Conservation (phyloP, 805 yeast genomes). For the Teunomyces gatunensis region DNA sequence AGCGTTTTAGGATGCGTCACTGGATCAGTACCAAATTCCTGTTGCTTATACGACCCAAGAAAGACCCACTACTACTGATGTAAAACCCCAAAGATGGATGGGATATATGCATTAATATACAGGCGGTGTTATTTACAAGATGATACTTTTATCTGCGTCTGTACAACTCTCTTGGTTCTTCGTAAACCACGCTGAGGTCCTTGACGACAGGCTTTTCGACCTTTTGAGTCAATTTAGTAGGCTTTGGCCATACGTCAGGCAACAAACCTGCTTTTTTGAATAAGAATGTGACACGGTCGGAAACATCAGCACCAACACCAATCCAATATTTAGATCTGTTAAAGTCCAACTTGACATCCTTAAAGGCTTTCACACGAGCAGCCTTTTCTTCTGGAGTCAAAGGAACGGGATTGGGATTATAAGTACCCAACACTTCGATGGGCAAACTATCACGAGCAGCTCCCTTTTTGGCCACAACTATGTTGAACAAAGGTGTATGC, state of each 20-base stretch:
- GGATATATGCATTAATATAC: conserved; percentile 2
- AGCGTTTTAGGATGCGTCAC: not conserved
- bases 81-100: not conserved
- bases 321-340: conserved; percentile 92
- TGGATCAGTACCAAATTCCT: not conserved
- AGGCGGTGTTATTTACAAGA: conserved; percentile 2
- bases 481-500: conserved; percentile 84
- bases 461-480: conserved; percentile 76
- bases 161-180: conserved; percentile 31
- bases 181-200: conserved; percentile 24
- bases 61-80: not conserved
- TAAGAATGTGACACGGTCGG: conserved; percentile 72
- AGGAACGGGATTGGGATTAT: conserved; percentile 78
- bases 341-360: conserved; percentile 82
- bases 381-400: conserved; percentile 59
- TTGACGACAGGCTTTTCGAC: conserved; percentile 29
- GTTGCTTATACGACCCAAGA: not conserved
- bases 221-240: conserved; percentile 37
- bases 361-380: conserved; percentile 57
- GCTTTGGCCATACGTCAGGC: conserved; percentile 57
- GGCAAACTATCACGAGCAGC: conserved; percentile 88
- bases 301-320: conserved; percentile 95
- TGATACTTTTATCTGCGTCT: conserved; percentile 27
- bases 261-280: conserved; percentile 76
- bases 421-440: conserved; percentile 92